Conservation (phyloP, 192 early-diverging fungal species). For the Diversispora epigaea region DNA sequence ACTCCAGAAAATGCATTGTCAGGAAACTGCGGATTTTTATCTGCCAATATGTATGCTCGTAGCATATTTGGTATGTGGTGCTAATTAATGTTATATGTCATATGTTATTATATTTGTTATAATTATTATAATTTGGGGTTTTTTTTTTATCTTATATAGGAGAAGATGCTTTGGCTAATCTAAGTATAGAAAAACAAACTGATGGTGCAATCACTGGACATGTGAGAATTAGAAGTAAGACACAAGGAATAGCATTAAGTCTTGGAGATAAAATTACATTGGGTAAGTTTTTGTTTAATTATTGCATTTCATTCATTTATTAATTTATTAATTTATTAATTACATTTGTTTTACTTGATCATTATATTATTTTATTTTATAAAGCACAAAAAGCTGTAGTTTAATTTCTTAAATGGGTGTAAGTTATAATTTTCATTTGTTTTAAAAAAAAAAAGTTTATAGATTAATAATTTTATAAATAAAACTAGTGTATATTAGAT, state of each 20-base stretch:
- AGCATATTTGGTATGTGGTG: constrained; percentile 80
- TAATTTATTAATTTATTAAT: neutral
- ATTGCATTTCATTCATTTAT: neutral
- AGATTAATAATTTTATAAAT: too few relatives aligned
- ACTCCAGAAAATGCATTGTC: constrained; percentile 89
- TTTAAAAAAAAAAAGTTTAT: too few relatives aligned
- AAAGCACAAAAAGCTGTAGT: neutral
- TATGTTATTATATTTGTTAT: too few relatives aligned
- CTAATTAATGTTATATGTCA: neutral
- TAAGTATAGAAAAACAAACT: constrained; percentile 84
- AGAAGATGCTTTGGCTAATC: constrained; percentile 97
- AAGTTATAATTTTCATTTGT: too few relatives aligned
- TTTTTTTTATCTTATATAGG: constrained; percentile 28
- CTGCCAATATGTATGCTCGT: constrained; percentile 95
- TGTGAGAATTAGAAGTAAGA: constrained; percentile 96
- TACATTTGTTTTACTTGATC: neutral
- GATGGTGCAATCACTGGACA: constrained; percentile 86
- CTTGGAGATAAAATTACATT: constrained; percentile 83
- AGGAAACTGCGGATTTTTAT: constrained; percentile 96
- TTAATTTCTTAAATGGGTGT: neutral
- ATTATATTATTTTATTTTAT: neutral
- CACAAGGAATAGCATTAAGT: constrained; percentile 96
- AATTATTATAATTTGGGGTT: neutral
- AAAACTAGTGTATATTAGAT: too few relatives aligned
- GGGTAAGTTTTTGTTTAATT: constrained; percentile 20